Percentiles rank a stretch among this genome's conserved stretches.
phyloP scores from a whole-genome alignment of 108 stramenopile species.

The Fragilaria crotonensis region DNA sequence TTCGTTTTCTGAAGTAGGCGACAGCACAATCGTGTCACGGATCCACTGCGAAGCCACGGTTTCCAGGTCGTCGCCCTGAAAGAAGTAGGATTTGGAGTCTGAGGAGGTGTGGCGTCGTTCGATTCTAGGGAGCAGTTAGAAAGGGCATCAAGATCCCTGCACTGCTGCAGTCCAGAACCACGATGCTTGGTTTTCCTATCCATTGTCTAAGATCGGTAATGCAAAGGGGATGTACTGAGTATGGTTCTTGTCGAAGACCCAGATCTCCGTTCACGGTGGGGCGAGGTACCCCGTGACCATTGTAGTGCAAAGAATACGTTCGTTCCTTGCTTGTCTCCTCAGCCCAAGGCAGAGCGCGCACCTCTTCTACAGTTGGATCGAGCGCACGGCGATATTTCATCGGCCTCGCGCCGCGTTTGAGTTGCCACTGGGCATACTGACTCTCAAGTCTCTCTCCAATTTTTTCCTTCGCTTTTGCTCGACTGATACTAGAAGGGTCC shows the following conservation, averaged over 20 bases:
- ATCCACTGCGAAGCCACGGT: constrained; percentile 37
- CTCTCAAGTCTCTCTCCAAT: constrained; percentile 85
- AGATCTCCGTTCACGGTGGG: constrained; percentile 95
- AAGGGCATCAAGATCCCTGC: constrained; percentile 90
- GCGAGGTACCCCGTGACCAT: constrained; percentile 97
- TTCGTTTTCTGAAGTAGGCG: constrained; percentile 88
- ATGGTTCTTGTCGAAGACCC: constrained; percentile 90
- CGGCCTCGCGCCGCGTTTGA: constrained; percentile 37
- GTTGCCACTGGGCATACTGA: constrained; percentile 90
- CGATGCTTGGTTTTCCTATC: constrained; percentile 81
- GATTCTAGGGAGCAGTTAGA: constrained; percentile 48
- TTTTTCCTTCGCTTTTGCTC: constrained; percentile 77
- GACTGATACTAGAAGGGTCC: constrained; percentile 70
- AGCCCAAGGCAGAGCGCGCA: constrained; percentile 62
- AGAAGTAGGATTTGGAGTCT: background rate
- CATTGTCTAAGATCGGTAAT: constrained; percentile 85
- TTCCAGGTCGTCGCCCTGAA: constrained; percentile 11
- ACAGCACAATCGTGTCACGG: constrained; percentile 91
- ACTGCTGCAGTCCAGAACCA: constrained; percentile 89
- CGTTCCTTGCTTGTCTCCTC: constrained; percentile 77
- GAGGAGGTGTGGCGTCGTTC: constrained; percentile 21
- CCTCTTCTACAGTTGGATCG: constrained; percentile 96
- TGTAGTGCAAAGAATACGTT: constrained; percentile 94
- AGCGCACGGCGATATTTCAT: constrained; percentile 69
- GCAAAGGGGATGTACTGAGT: constrained; percentile 95